Evolutionary conservation across 2,329 filamentous ascomycete genomes (phyloP), one percentile per base, ranked within the genome.

Genomic region (Alternaria conjuncta): DNA sequence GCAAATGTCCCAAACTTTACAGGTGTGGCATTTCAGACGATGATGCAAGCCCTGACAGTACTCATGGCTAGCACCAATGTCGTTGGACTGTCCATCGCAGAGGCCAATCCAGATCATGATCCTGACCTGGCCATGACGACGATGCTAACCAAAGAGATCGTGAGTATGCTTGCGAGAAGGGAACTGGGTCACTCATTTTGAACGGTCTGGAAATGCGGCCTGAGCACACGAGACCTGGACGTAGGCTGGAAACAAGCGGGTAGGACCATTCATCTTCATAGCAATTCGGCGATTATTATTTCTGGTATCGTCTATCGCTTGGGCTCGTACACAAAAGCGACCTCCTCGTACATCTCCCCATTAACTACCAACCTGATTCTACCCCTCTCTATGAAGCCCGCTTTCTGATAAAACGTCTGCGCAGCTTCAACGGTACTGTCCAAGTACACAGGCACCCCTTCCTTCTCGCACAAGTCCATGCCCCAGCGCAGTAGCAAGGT

Each of bases 1-100:
- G 68, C 64, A 20, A 74, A 75, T 57, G 67, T 75, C 44, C 69
- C 71, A 43, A 73, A 63, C 44, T 74, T 54, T 36, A 75, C 71
- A 3, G 71, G 73, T 5, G 47, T 73, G n/a, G 57, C 46, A 10
- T 75, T 71, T 53, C 62, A 65, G 36, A 49, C 70, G 23, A 61
- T 61, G 25, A 73, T 74, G 69, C 20, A 21, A 18, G 68, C 69
- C n/a, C 11, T 72, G 6, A 63, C 61, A 36, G 57, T 66, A 12
- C 68, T 75, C 49, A 26, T 75, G 57, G 55, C 51, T 25, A 71
- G 69, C 56, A 60, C 66, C 30, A 71, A 71, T 55, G 28, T 51
- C 25, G 51, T 66, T 6, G 71, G 55, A 6, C 54, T 74, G 11
- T 64, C 57, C 32, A 41, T 71, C 47, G 69, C 69, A 20, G 67